Conservation (phyloP, 495 filamentous ascomycete species). For the Penicillium alfredii region DNA sequence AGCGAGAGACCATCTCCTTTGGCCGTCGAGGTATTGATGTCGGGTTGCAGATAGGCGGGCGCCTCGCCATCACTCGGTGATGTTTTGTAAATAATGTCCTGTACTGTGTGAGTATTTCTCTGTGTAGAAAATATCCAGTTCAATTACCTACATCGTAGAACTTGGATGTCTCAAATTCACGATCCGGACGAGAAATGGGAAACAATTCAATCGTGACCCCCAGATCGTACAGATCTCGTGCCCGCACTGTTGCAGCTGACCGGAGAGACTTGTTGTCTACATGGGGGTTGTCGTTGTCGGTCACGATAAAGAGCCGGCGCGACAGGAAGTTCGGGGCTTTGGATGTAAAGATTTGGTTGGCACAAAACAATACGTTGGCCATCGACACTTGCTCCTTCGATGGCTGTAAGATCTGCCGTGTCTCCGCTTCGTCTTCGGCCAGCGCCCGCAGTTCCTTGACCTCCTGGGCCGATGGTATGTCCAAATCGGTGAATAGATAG, state of each 20-base stretch:
- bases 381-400: constrained; percentile 68
- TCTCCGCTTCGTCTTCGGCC: constrained; percentile 67
- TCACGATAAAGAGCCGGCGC: constrained; percentile 87
- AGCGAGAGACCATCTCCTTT: constrained; percentile 71
- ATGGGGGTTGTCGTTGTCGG: constrained; percentile 90
- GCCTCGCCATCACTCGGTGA: constrained; percentile 61
- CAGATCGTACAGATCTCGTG: constrained; percentile 92
- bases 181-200: constrained; percentile 69
- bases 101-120: constrained; percentile 1
- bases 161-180: constrained; percentile 73
- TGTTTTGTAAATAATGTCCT: constrained; percentile 76
- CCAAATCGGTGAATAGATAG: constrained; percentile 85
- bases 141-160: constrained; percentile 76
- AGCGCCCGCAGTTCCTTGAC: constrained; percentile 72
- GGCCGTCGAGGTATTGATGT: constrained; percentile 43
- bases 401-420: constrained; percentile 56
- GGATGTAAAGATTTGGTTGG: constrained; percentile 93
- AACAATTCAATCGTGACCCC: constrained; percentile 92
- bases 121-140: background rate
- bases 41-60: constrained; percentile 45
- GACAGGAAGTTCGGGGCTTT: constrained; percentile 93
- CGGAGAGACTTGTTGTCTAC: constrained; percentile 59
- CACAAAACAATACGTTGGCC: constrained; percentile 88
- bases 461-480: constrained; percentile 78
- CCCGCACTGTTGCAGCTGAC: constrained; percentile 73